Base-by-base conservation (phyloP, 2,329 filamentous ascomycete genomes). In the Sporothrix sp. region DNA sequence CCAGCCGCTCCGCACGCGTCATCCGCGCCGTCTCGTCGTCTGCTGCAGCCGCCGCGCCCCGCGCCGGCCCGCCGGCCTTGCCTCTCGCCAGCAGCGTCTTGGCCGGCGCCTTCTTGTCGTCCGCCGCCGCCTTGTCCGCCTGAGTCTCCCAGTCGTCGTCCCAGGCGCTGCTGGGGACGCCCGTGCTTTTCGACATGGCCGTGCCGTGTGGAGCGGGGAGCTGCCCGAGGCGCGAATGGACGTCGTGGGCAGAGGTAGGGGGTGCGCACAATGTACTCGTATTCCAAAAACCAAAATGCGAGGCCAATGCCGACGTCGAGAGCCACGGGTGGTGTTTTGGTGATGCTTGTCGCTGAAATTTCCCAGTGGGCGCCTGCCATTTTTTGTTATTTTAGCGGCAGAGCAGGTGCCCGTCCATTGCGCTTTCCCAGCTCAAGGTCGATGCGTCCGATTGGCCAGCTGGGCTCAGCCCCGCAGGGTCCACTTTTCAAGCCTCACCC, bases 121-220 rank as follows among this genome's bases (percentile, higher is more conserved):
- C 65, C 58, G 68, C 56, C 35, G 57, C 56, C 14, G 58, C 51
- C 32, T 62, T 74, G 65, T 95, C 88, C 52, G 85, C 87, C 62
- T 85, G 77, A 6, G 72, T 69, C 64, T 91, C 87, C 89, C 90
- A 97, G 62, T 95, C 87, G 60, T 95, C 76, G 30, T 91, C 88
- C 91, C 91, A 96, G 18, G 88, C 90, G 65, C 89, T n/a, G n/a
- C n/a, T 80, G 33, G 85, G 82, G 52, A 84, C 66, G 11, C 30
- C 36, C 20, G 66, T 66, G 43, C 59, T 72, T 68, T 70, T 71
- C 58, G 63, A 60, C 72, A 73, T 73, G 64, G 21, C 45, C 8
- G 10, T 7, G 21, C 13, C 11, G 30, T 13, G 32, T 23, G 11
- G 5, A 39, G n/a, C 8, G 6, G 20, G 9, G 7, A 6, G 18